phyloP scores from a whole-genome alignment of 2,329 filamentous ascomycete species.

The Fusarium chaquense region DNA sequence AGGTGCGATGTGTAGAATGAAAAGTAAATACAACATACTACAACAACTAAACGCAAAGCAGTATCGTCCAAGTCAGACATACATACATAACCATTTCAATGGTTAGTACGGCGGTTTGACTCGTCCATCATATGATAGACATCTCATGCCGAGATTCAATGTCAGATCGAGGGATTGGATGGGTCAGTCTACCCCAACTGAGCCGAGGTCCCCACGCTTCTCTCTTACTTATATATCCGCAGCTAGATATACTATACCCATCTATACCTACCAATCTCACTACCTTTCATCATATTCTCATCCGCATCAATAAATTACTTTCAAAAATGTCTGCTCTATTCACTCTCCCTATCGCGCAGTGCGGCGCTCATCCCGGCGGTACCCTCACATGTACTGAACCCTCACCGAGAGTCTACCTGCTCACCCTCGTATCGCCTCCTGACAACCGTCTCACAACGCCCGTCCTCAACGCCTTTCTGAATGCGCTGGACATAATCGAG shows the following conservation, averaged over 20 bases:
- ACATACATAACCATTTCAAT: too few species aligned
- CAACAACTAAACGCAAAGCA: too few species aligned
- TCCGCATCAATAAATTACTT: not conserved
- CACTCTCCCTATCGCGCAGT: conserved; percentile 66
- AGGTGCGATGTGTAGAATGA: not conserved
- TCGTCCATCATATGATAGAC: conserved; percentile 19
- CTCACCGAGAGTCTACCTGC: conserved; percentile 72
- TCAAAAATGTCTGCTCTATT: conserved; percentile 50
- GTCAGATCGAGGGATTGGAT: not conserved
- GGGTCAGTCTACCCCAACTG: conserved; percentile 12
- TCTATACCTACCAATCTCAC: conserved; percentile 3
- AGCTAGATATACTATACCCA: not conserved
- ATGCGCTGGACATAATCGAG: conserved; percentile 81
- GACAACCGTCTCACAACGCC: conserved; percentile 81
- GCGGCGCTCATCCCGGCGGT: conserved; percentile 63
- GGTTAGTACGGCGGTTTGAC: too few species aligned
- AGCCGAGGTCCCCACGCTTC: conserved; percentile 39
- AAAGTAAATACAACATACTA: not conserved
- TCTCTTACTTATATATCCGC: conserved; percentile 3
- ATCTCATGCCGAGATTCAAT: conserved; percentile 18
- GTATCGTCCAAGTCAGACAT: too few species aligned
- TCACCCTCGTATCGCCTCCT: conserved; percentile 76
- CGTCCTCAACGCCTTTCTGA: conserved; percentile 75
- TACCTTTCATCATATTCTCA: not conserved
- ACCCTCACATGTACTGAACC: conserved; percentile 73